Conservation (phyloP, 192 early-diverging fungal species). For the Mortierella claussenii region DNA sequence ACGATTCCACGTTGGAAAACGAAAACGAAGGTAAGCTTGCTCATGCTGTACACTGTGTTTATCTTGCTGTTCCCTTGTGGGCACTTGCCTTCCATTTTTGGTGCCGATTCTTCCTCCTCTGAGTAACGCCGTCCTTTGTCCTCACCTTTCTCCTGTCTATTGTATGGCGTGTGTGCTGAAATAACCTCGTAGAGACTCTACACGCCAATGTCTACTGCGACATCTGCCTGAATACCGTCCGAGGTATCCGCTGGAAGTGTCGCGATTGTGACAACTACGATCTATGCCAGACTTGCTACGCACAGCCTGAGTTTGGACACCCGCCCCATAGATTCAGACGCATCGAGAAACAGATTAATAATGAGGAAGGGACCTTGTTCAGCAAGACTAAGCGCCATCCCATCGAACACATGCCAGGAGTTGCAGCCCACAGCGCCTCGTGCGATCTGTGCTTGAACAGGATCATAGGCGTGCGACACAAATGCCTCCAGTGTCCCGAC, state of each 20-base stretch:
- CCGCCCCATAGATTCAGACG: constrained; percentile 42
- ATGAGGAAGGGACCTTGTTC: background rate
- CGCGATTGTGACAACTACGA: constrained; percentile 68
- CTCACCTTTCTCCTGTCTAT: too few species aligned
- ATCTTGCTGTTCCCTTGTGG: too few species aligned
- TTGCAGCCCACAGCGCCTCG: constrained; percentile 19
- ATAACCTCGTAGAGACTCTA: constrained; percentile 17
- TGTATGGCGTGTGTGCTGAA: too few species aligned
- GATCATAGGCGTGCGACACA: constrained; percentile 68
- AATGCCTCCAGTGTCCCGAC: constrained; percentile 65
- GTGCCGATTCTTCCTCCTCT: too few species aligned
- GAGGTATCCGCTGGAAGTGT: constrained; percentile 70
- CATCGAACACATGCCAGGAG: background rate
- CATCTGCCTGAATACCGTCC: constrained; percentile 59
- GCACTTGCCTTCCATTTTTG: constrained; percentile 17
- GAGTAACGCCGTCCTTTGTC: too few species aligned
- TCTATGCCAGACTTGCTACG: constrained; percentile 56
- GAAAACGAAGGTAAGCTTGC: too few species aligned
- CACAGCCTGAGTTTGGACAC: constrained; percentile 11
- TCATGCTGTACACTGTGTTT: too few species aligned
- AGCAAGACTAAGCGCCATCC: too few species aligned
- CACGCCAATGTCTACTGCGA: constrained; percentile 65
- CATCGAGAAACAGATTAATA: constrained; percentile 7
- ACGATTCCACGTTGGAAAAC: too few species aligned
- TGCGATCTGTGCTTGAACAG: constrained; percentile 69